Evolutionary conservation across 2,329 filamentous ascomycete species (phyloP).

Genomic region (Sporothrix curviconia): DNA sequence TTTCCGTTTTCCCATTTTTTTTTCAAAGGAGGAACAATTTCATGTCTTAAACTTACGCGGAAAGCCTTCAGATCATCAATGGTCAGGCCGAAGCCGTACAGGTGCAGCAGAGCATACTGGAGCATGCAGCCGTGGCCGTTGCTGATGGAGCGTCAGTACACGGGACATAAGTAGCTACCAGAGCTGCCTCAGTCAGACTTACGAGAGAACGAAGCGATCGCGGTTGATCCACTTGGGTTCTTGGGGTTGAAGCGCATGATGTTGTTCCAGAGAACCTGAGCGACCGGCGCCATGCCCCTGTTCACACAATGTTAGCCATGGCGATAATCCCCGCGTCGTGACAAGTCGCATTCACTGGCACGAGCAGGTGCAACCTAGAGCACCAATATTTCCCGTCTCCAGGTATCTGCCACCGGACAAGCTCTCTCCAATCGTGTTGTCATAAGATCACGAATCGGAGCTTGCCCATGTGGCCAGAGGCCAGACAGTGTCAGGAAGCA

Average conservation of each 20-base stretch:
- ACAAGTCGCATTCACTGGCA: too few relatives aligned
- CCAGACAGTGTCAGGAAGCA: conserved; percentile 26
- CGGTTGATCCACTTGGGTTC: conserved; percentile 95
- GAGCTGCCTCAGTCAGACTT: conserved; percentile 40
- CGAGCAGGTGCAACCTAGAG: too few relatives aligned
- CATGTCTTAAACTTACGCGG: conserved; percentile 72
- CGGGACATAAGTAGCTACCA: too few relatives aligned
- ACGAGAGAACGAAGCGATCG: conserved; percentile 98
- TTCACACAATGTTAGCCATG: conserved; percentile 20
- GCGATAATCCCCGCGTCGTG: neutral
- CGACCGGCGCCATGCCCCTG: conserved; percentile 81
- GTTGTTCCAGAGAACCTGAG: conserved; percentile 97
- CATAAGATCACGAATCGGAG: neutral
- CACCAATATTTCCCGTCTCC: too few relatives aligned
- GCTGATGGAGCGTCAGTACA: conserved; percentile 39
- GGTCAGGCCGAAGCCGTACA: conserved; percentile 82
- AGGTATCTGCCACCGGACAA: too few relatives aligned
- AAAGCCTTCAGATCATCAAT: conserved; percentile 94
- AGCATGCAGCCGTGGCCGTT: conserved; percentile 99
- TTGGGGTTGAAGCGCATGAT: conserved; percentile 99
- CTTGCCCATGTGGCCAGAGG: neutral
- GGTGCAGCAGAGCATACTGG: conserved; percentile 94
- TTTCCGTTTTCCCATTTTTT: too few relatives aligned
- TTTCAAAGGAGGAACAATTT: too few relatives aligned
- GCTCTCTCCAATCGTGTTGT: too few relatives aligned